Conservation (phyloP, 2,329 filamentous ascomycete genomes). For the Herpotrichia juniperi region DNA sequence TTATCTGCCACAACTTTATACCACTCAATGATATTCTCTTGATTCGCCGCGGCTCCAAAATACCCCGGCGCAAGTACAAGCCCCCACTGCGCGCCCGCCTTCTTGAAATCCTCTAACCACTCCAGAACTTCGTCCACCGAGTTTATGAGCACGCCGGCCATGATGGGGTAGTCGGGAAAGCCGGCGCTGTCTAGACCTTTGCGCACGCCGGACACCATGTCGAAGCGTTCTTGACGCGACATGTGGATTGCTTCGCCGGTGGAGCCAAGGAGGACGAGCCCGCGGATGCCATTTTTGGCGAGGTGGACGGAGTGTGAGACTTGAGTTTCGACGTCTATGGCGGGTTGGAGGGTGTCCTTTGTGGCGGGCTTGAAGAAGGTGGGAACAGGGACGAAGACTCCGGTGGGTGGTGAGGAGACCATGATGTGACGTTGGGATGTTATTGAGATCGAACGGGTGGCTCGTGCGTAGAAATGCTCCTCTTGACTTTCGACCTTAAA, state of each 20-base stretch:
- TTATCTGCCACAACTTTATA: conserved; percentile 66
- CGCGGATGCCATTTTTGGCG: conserved; percentile 64
- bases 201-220: conserved; percentile 62
- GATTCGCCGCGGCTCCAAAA: conserved; percentile 64
- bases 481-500: background rate
- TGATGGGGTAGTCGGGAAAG: conserved; percentile 64
- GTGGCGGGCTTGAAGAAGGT: conserved; percentile 67
- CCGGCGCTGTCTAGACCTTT: conserved; percentile 62
- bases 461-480: conserved; percentile 12
- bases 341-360: conserved; percentile 54
- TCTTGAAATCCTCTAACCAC: conserved; percentile 61
- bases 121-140: conserved; percentile 67
- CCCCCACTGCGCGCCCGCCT: conserved; percentile 66
- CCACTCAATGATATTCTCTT: conserved; percentile 67
- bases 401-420: conserved; percentile 40
- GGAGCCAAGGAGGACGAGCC: conserved; percentile 67
- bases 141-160: conserved; percentile 67
- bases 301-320: conserved; percentile 65
- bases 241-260: conserved; percentile 71
- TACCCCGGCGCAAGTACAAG: conserved; percentile 69
- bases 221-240: conserved; percentile 61
- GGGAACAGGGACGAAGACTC: conserved; percentile 56
- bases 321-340: conserved; percentile 65
- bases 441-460: no score
- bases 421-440: no score